Base-by-base conservation (phyloP, 148 eudicot genomes). In the Euryodendron excelsum region DNA sequence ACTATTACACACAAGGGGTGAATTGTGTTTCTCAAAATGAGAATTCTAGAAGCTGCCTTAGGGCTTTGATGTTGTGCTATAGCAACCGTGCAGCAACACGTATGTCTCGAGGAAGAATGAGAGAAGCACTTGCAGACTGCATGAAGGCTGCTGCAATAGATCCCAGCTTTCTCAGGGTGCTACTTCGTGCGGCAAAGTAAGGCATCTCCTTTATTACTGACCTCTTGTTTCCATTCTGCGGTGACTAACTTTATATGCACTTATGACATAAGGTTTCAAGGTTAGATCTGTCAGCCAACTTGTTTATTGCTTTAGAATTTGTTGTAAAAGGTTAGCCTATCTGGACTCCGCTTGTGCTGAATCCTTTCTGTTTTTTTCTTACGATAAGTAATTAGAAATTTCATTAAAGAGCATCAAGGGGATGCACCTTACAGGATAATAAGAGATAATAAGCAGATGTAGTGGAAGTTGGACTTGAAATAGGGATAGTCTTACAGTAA, bases 21-120 rank as follows among this genome's bases (percentile, higher is more conserved):
- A 89, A 88, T 76, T 90, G 93, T 80, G 81, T 94, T 76, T 88
- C 96, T 48, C 75, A 75, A 84, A 83, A 75, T 75, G 97, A 92
- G 84, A 82, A 84, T 69, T 91, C 94, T 62, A 86, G 84, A 85
- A 90, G 91, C 65, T 87, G 89, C 76, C 88, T 84, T 20, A 87
- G 89, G 82, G 93, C 92, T 75, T 84, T 94, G 88, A 88, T 91
- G 84, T 86, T 92, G 78, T 94, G 98, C 85, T 91, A 90, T 80
- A 92, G 98, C 79, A 92, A 94, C 80, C 94, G 98, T 80, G 98
- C 98, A 79, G 98, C 98, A 36, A 82, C 93, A 37, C 88, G 88
- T 28, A 94, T 92, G 89, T 90, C 94, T 78, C 87, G 82, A 74
- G 91, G 94, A 79, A 88, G 91, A 87, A 77, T 92, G 85, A 91